Evolutionary conservation across 2,329 filamentous ascomycete genomes (phyloP).

Genomic region (Fusarium sp.): DNA sequence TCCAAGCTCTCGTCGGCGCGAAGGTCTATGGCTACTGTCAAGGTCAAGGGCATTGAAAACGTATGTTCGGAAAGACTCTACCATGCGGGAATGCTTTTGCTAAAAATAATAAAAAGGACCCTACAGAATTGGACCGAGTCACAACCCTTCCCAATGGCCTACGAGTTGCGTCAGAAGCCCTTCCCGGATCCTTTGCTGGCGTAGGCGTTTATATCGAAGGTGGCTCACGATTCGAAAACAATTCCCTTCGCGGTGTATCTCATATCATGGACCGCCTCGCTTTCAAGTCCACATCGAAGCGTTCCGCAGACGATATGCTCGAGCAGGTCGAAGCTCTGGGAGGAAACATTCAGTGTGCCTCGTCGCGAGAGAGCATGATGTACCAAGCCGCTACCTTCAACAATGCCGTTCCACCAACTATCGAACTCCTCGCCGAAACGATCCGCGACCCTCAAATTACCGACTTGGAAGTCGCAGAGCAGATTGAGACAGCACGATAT

Average conservation of each 20-base stretch:
- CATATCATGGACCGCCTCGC: conserved; percentile 96
- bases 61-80: conserved; percentile 25
- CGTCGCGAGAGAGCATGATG: conserved; percentile 95
- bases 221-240: conserved; percentile 92
- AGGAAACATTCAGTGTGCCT: conserved; percentile 97
- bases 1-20: conserved; percentile 39
- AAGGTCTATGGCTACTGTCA: conserved; percentile 49
- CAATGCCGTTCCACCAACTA: conserved; percentile 82
- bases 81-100: accelerated
- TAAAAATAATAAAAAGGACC: conserved; percentile 65
- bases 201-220: conserved; percentile 97
- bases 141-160: conserved; percentile 92
- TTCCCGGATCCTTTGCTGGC: conserved; percentile 93
- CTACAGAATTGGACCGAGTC: conserved; percentile 85
- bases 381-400: conserved; percentile 99
- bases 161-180: conserved; percentile 91
- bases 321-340: conserved; percentile 88
- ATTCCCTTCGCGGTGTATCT: conserved; percentile 85
- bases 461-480: conserved; percentile 85
- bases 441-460: conserved; percentile 88
- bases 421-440: conserved; percentile 90
- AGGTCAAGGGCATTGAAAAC: conserved; percentile 53
- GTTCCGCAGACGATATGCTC: conserved; percentile 84
- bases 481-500: conserved; percentile 91
- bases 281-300: conserved; percentile 85